Conservation (phyloP, 306 rosid genomes). For the Citrullus colocynthis region DNA sequence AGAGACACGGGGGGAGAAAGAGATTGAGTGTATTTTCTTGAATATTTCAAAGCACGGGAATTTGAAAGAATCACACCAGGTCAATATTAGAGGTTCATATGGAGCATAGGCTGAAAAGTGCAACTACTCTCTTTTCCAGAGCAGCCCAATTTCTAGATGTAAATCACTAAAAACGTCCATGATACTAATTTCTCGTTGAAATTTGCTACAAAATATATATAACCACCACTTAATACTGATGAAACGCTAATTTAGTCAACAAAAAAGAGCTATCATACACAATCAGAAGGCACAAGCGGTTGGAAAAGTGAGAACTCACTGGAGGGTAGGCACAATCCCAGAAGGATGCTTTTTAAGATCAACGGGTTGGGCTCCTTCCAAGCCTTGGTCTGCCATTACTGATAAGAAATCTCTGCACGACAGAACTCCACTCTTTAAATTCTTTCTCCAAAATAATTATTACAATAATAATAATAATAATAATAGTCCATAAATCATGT, state of each 20-base stretch:
- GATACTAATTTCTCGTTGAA: background rate
- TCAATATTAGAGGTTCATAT: background rate
- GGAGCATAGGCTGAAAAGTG: background rate
- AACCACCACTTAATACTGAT: background rate
- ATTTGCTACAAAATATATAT: background rate
- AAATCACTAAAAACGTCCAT: background rate
- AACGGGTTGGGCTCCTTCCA: constrained; percentile 79
- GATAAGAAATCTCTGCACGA: constrained; percentile 1
- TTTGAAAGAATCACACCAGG: background rate
- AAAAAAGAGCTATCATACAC: background rate
- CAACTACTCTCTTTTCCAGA: background rate
- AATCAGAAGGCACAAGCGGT: background rate
- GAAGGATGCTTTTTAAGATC: constrained; percentile 83
- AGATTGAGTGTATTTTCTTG: background rate
- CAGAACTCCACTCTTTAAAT: background rate
- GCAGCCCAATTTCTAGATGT: background rate
- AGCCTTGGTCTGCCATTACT: constrained; percentile 68
- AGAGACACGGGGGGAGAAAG: background rate
- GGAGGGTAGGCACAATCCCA: constrained; percentile 90
- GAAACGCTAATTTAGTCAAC: background rate
- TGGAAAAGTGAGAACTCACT: constrained; percentile 44
- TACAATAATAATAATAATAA: background rate
- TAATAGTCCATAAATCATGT: background rate
- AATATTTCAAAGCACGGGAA: no score
- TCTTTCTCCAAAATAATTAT: background rate